Percentiles rank a stretch among this genome's conserved stretches.
These are phyloP conservation scores for Penicillium capsulatum DNA, from an alignment of 2,329 filamentous ascomycete genomes.

Conservation along the genomic window DNA sequence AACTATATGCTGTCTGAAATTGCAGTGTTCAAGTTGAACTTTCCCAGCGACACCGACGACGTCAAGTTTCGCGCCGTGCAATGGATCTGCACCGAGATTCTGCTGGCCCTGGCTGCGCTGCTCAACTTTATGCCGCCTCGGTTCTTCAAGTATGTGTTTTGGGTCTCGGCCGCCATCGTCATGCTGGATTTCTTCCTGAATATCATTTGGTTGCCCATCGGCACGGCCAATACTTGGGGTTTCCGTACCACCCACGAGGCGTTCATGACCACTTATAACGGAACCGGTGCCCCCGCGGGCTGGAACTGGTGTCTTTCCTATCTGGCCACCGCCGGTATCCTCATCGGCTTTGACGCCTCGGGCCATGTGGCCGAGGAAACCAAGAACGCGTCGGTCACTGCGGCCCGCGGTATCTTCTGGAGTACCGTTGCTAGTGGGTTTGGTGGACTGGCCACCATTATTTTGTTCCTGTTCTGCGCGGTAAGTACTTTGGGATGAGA, in stretches of 20 bases:
- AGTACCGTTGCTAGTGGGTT: constrained; percentile 56
- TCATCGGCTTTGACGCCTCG: constrained; percentile 60
- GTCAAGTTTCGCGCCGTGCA: constrained; percentile 59
- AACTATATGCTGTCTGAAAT: constrained; percentile 57
- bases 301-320: constrained; percentile 64
- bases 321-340: constrained; percentile 56
- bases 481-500: constrained; percentile 5
- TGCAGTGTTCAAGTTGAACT: constrained; percentile 54
- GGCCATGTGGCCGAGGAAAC: constrained; percentile 61
- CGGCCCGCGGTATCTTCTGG: constrained; percentile 58
- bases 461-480: constrained; percentile 57
- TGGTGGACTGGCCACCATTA: constrained; percentile 54
- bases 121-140: constrained; percentile 48
- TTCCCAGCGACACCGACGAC: constrained; percentile 50
- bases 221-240: constrained; percentile 52
- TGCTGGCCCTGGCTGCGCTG: constrained; percentile 49
- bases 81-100: constrained; percentile 55
- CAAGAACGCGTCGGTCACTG: constrained; percentile 54
- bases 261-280: constrained; percentile 59
- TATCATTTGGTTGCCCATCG: constrained; percentile 59
- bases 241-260: constrained; percentile 58
- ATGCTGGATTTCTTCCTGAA: constrained; percentile 58
- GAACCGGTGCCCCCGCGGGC: constrained; percentile 51
- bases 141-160: constrained; percentile 43
- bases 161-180: constrained; percentile 49